phyloP scores from a whole-genome alignment of 2,329 filamentous ascomycete genomes.

The Lasiodiplodia sp. region DNA sequence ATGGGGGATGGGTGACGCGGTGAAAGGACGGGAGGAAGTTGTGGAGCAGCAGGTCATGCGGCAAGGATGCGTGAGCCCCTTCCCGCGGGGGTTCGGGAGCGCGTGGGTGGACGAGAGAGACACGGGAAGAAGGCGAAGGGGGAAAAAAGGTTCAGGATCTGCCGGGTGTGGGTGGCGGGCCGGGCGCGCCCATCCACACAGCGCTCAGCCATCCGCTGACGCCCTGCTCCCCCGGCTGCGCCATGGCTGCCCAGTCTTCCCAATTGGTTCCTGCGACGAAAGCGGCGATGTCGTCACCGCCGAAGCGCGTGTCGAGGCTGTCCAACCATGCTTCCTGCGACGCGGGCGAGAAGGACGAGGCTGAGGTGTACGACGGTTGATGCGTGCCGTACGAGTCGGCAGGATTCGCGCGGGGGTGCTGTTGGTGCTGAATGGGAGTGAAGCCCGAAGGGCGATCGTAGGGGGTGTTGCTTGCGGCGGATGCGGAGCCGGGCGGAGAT shows the following conservation, averaged over 20 bases:
- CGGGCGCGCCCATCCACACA: constrained; percentile 35
- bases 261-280: constrained; percentile 49
- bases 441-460: constrained; percentile 28
- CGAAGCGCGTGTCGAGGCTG: constrained; percentile 45
- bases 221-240: constrained; percentile 28
- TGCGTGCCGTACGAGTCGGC: constrained; percentile 15
- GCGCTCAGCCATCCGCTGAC: constrained; percentile 40
- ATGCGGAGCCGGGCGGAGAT: constrained; percentile 27
- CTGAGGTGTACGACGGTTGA: constrained; percentile 19
- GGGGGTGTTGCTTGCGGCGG: constrained; percentile 24
- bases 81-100: neutral
- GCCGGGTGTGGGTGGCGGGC: constrained; percentile 21
- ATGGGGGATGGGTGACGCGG: neutral
- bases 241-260: constrained; percentile 40
- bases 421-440: constrained; percentile 26
- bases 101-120: neutral
- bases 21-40: neutral
- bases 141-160: constrained; percentile 6
- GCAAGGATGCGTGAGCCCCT: neutral
- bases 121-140: neutral
- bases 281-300: constrained; percentile 50
- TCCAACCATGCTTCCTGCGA: constrained; percentile 43
- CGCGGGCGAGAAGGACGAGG: constrained; percentile 9
- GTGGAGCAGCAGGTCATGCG: constrained; percentile 5
- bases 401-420: constrained; percentile 4